Evolutionary conservation across 495 filamentous ascomycete genomes (phyloP).

Genomic region (Amphirosellinia nigrospora): DNA sequence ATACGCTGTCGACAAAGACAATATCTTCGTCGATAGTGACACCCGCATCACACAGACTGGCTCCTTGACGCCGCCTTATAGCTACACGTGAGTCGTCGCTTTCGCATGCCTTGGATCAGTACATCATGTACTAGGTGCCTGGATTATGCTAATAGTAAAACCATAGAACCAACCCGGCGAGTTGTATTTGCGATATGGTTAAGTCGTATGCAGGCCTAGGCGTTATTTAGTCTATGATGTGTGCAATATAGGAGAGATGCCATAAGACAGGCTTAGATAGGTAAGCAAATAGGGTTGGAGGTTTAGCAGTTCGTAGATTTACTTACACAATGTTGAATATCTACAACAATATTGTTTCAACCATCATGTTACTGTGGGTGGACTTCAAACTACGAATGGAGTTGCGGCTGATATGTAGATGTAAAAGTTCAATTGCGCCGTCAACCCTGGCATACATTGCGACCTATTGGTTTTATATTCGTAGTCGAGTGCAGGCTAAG

Average conservation of each 20-base stretch:
- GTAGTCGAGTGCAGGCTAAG: not conserved
- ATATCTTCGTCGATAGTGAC: conserved; percentile 25
- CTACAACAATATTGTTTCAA: not conserved
- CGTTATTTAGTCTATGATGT: not conserved
- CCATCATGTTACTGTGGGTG: not conserved
- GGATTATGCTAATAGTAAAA: not conserved
- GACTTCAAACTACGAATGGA: not conserved
- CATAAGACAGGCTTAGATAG: not conserved
- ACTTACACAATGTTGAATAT: not conserved
- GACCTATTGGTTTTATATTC: not conserved
- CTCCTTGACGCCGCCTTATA: conserved; percentile 5
- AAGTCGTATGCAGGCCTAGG: conserved; percentile 23
- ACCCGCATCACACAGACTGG: conserved; percentile 24
- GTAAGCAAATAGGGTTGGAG: not conserved
- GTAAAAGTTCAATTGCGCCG: not conserved
- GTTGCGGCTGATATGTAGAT: not conserved
- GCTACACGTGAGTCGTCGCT: conserved; percentile 21
- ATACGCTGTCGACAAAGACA: conserved; percentile 39
- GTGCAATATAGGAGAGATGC: too few relatives aligned
- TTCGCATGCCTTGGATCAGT: not conserved
- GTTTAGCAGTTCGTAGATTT: not conserved
- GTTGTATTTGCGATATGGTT: conserved; percentile 21
- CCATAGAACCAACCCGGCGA: conserved; percentile 14
- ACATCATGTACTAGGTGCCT: not conserved
- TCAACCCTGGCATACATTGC: not conserved